Conservation (phyloP, 2,329 filamentous ascomycete genomes). For the Verticillium zaregamsianum region DNA sequence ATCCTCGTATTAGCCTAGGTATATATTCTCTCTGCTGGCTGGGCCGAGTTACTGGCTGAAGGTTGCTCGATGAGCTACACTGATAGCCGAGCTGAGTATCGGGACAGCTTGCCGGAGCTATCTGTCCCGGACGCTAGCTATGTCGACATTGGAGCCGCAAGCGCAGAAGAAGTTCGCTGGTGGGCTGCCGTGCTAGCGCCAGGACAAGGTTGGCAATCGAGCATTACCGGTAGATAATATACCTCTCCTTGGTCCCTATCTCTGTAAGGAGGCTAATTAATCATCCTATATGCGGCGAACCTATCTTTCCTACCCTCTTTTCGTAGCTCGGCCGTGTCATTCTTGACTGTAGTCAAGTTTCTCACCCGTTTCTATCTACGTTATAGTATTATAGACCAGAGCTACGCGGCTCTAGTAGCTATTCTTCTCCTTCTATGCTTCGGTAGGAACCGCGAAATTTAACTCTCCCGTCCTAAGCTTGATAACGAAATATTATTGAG, state of each 20-base stretch:
- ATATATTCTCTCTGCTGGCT: conserved; percentile 3
- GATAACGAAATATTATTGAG: background rate
- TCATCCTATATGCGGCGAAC: background rate
- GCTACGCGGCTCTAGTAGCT: background rate
- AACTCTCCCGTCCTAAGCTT: background rate
- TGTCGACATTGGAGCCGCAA: background rate
- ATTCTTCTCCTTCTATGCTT: conserved; percentile 1
- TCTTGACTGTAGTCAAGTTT: background rate
- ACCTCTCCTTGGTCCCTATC: conserved; percentile 1
- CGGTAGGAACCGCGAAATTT: background rate
- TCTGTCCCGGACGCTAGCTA: background rate
- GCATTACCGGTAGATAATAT: background rate
- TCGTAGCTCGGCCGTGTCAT: background rate
- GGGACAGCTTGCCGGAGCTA: background rate
- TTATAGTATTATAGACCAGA: background rate
- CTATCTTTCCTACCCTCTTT: background rate
- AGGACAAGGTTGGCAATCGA: conserved; percentile 1
- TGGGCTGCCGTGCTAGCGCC: background rate
- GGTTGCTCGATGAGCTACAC: background rate
- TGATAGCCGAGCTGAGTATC: background rate
- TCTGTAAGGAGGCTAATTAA: background rate
- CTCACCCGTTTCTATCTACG: background rate
- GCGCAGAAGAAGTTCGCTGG: conserved; percentile 1
- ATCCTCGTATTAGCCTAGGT: background rate
- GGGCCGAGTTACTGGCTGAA: background rate